These are phyloP conservation scores for Diaporthe caulivora DNA, from an alignment of 2,329 filamentous ascomycete species.

Conservation along the genomic window DNA sequence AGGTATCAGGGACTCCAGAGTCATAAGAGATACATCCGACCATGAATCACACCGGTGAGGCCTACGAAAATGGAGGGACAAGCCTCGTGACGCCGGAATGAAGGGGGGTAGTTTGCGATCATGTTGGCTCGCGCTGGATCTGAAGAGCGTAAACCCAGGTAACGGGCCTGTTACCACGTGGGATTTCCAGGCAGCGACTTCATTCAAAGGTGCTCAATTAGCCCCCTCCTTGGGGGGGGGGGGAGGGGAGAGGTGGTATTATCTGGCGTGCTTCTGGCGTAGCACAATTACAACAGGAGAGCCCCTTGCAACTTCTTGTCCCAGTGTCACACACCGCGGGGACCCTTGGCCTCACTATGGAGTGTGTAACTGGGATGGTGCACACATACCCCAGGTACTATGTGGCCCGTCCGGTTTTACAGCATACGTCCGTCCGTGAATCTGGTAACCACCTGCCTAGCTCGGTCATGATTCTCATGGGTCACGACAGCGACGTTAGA, in stretches of 20 bases:
- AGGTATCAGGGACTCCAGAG: background rate
- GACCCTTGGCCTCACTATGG: conserved; percentile 6
- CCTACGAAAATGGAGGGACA: background rate
- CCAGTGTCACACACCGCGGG: conserved; percentile 23
- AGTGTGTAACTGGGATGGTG: background rate
- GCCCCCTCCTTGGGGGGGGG: background rate
- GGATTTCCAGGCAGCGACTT: background rate
- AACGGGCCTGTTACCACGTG: background rate
- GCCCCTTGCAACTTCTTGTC: conserved; percentile 11
- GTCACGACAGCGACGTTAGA: background rate
- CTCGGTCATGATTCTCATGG: background rate
- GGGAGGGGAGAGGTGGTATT: background rate
- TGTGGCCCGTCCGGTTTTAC: background rate
- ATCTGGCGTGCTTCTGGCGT: conserved; percentile 21
- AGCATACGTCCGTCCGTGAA: conserved; percentile 17
- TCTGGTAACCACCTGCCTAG: conserved; percentile 19
- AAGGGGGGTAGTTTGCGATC: conserved; percentile 27
- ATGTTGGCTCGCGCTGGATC: conserved; percentile 8
- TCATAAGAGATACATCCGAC: background rate
- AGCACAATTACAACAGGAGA: conserved; percentile 14
- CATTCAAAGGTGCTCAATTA: background rate
- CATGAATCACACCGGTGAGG: conserved; percentile 2
- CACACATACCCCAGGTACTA: background rate
- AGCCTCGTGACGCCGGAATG: background rate
- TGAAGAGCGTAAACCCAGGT: background rate